A percentile compares a stretch with the other conserved stretches of the same genome.
Evolutionary conservation across 345 rosid genomes (phyloP).

Genomic region (Eucalyptus coolabah): DNA sequence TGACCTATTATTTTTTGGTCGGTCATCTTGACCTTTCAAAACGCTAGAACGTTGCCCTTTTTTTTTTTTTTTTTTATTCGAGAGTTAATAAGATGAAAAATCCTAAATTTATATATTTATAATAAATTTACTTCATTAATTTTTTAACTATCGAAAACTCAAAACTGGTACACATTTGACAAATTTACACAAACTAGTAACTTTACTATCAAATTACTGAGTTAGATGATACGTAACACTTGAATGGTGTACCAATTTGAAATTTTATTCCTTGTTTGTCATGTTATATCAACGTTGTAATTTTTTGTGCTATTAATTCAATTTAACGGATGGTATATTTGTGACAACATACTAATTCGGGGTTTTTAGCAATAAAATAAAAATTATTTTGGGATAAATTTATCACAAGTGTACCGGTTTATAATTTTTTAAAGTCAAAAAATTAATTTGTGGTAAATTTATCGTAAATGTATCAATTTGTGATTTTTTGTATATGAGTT

Average conservation of each 20-base stretch:
- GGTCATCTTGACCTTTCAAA: background rate
- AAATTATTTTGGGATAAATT: rapidly evolving
- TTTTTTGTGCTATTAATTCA: too few relatives aligned
- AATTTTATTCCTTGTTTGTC: too few relatives aligned
- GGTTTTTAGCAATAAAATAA: too few relatives aligned
- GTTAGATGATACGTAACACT: rapidly evolving
- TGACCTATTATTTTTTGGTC: too few relatives aligned
- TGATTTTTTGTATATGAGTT: background rate
- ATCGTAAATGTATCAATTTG: rapidly evolving
- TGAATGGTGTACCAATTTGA: rapidly evolving
- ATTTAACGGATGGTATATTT: too few relatives aligned
- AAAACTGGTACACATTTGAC: rapidly evolving
- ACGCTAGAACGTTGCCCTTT: background rate
- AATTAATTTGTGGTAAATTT: too few relatives aligned
- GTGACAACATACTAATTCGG: too few relatives aligned
- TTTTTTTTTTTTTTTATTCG: rapidly evolving
- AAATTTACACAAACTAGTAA: rapidly evolving
- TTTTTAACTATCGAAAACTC: rapidly evolving
- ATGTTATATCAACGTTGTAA: too few relatives aligned
- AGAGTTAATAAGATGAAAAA: rapidly evolving
- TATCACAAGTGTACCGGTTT: rapidly evolving
- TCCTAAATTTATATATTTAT: rapidly evolving
- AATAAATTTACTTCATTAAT: rapidly evolving
- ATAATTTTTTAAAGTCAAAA: rapidly evolving
- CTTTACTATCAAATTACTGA: too few relatives aligned